These are phyloP conservation scores for Tylopilus subfusipes DNA, from an alignment of 768 basidiomycete species.

Conservation along the genomic window DNA sequence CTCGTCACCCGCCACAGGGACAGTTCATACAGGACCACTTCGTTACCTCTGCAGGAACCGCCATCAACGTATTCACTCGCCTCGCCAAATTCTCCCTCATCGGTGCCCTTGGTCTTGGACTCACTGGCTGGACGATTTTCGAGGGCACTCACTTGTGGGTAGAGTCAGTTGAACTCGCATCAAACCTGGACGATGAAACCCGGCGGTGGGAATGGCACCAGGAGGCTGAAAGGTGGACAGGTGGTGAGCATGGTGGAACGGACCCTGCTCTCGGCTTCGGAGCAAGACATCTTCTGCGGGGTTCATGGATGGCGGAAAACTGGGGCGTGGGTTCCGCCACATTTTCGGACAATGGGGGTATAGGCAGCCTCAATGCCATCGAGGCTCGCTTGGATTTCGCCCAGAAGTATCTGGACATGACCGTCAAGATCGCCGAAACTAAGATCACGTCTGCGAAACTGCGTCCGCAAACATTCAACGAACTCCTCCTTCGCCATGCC, in stretches of 20 bases:
- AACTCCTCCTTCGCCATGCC: constrained; percentile 56
- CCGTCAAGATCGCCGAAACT: constrained; percentile 45
- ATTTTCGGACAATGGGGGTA: constrained; percentile 32
- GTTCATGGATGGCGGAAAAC: constrained; percentile 69
- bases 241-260: constrained; percentile 59
- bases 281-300: constrained; percentile 59
- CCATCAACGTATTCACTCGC: constrained; percentile 43
- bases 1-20: constrained; percentile 1
- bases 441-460: constrained; percentile 38
- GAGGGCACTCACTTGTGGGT: constrained; percentile 62
- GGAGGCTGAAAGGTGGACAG: constrained; percentile 61
- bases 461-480: constrained; percentile 47
- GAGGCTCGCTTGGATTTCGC: constrained; percentile 55
- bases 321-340: constrained; percentile 54
- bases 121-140: constrained; percentile 46
- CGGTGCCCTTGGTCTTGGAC: constrained; percentile 40
- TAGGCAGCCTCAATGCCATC: constrained; percentile 41
- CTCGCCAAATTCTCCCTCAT: constrained; percentile 49
- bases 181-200: constrained; percentile 49
- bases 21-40: constrained; percentile 34
- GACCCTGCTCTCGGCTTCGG: constrained; percentile 63
- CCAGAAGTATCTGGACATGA: constrained; percentile 49
- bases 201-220: constrained; percentile 66
- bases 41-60: constrained; percentile 34
- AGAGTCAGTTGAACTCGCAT: constrained; percentile 49